Conservation (phyloP, 164 flowering plant species). For the Tinospora cordifolia region DNA sequence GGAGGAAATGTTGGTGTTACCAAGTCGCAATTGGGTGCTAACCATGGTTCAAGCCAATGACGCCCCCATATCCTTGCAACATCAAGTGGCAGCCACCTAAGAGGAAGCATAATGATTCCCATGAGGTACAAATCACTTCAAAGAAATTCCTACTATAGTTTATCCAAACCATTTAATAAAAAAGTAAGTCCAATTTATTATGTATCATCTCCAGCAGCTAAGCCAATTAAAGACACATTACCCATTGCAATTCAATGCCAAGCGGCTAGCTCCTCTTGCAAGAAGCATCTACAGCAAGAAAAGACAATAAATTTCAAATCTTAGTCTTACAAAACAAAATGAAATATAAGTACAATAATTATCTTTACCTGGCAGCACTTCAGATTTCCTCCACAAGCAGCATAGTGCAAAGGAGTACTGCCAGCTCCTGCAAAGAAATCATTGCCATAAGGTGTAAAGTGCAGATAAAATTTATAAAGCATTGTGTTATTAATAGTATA, state of each 20-base stretch:
- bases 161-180: no score
- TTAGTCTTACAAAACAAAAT: not conserved
- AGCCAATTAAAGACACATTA: slow-evolving; percentile 22
- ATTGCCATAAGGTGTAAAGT: not conserved
- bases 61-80: slow-evolving; percentile 96
- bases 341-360: not conserved
- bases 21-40: slow-evolving; percentile 62
- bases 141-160: not conserved
- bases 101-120: slow-evolving; percentile 8
- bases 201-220: not conserved
- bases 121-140: not conserved
- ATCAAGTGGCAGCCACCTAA: slow-evolving; percentile 90
- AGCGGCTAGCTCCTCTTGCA: slow-evolving; percentile 80
- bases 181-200: no score
- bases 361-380: slow-evolving; percentile 85
- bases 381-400: slow-evolving; percentile 94
- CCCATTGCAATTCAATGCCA: slow-evolving; percentile 90
- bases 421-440: slow-evolving; percentile 62
- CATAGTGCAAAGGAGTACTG: slow-evolving; percentile 96
- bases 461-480: not conserved
- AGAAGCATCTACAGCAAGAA: slow-evolving; percentile 65
- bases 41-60: slow-evolving; percentile 84
- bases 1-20: slow-evolving; percentile 55
- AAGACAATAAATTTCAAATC: slow-evolving; percentile 3
- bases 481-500: no score